A percentile compares a stretch with the other conserved stretches of the same genome.
Evolutionary conservation across 768 basidiomycete genomes (phyloP).

Genomic region (Lentinula lateritia): DNA sequence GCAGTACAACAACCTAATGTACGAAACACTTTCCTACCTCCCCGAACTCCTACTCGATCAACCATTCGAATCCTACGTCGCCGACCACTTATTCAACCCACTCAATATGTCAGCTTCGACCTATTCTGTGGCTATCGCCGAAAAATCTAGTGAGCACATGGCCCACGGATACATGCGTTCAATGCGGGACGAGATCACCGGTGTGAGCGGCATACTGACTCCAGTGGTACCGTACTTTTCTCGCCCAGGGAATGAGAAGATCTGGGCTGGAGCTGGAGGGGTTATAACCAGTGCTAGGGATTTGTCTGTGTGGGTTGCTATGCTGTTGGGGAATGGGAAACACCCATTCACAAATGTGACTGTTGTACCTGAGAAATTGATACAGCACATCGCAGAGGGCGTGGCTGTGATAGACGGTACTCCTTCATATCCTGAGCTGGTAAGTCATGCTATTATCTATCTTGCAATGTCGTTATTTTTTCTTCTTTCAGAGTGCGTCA

Average conservation of each 20-base stretch:
- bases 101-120: conserved; percentile 35
- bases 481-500: conserved; percentile 24
- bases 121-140: conserved; percentile 32
- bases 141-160: conserved; percentile 20
- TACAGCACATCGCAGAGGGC: conserved; percentile 31
- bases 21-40: conserved; percentile 34
- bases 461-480: background rate
- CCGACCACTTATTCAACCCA: conserved; percentile 30
- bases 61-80: conserved; percentile 33
- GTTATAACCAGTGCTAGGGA: conserved; percentile 34
- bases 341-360: conserved; percentile 33
- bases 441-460: conserved; percentile 11
- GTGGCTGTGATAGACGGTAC: conserved; percentile 26
- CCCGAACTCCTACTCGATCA: conserved; percentile 32
- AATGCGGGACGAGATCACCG: conserved; percentile 22
- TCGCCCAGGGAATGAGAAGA: conserved; percentile 31
- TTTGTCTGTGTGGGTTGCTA: conserved; percentile 32
- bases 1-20: conserved; percentile 45
- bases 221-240: conserved; percentile 34
- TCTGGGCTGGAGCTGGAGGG: conserved; percentile 38
- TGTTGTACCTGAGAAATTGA: conserved; percentile 27
- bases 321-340: conserved; percentile 32
- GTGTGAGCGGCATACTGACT: conserved; percentile 25
- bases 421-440: conserved; percentile 30
- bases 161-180: conserved; percentile 26